phyloP scores from a whole-genome alignment of 2,329 filamentous ascomycete genomes.

The Ambrosiella beaveri region DNA sequence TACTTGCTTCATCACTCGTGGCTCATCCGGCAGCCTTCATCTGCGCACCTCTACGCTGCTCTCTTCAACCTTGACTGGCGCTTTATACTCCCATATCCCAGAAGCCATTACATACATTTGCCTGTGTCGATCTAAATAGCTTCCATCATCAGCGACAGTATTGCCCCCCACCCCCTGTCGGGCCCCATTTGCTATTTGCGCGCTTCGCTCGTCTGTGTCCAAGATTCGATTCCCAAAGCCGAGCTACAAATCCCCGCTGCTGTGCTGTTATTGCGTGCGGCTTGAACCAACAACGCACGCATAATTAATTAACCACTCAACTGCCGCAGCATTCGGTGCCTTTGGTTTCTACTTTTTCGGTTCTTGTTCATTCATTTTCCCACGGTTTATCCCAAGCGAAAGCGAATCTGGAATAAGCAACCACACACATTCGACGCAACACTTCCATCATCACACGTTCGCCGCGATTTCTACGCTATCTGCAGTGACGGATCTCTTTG shows the following conservation, averaged over 20 bases:
- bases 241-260: background rate
- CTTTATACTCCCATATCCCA: no score
- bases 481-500: background rate
- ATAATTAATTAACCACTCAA: background rate
- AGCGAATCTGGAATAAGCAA: background rate
- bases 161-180: background rate
- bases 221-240: slow-evolving; percentile 2
- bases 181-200: background rate
- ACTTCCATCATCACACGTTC: background rate
- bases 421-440: background rate
- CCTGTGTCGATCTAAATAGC: background rate
- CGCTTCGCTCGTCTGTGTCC: background rate
- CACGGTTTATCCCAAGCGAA: no score
- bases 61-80: background rate
- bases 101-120: no score
- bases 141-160: background rate
- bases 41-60: background rate
- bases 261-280: background rate
- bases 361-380: background rate
- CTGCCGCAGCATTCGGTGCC: no score
- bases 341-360: background rate
- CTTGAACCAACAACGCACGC: background rate
- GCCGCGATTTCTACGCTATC: background rate
- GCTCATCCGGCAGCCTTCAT: background rate
- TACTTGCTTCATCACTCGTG: background rate